Percentiles rank a stretch among this genome's conserved stretches.
Evolutionary conservation across 768 basidiomycete species (phyloP).

Genomic region (Phaffia australis): DNA sequence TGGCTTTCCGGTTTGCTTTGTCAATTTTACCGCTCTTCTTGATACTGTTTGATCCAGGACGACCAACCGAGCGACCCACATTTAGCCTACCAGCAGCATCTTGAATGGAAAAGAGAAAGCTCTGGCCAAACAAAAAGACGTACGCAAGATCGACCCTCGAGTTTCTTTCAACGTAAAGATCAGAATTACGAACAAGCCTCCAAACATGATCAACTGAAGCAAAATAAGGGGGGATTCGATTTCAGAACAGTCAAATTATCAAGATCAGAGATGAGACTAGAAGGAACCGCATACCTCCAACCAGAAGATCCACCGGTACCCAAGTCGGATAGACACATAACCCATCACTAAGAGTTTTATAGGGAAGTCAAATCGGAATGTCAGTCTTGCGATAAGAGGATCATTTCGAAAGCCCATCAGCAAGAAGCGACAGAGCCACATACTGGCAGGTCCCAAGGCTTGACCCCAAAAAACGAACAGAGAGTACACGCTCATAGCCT

Average conservation of each 20-base stretch:
- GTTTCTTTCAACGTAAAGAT: slow-evolving; percentile 33
- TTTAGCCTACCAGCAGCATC: no score
- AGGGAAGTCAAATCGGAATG: no score
- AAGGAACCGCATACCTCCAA: slow-evolving; percentile 25
- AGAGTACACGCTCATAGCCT: slow-evolving; percentile 33
- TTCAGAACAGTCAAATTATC: not conserved
- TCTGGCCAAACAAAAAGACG: no score
- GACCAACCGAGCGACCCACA: no score
- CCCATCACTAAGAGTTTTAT: slow-evolving; percentile 16
- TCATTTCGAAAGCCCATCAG: slow-evolving; percentile 23
- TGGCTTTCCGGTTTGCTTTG: slow-evolving; percentile 31
- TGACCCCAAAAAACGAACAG: slow-evolving; percentile 31
- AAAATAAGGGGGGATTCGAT: not conserved
- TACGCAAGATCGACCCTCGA: slow-evolving; percentile 31
- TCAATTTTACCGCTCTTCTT: slow-evolving; percentile 29
- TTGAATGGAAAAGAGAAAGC: no score
- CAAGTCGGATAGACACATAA: slow-evolving; percentile 30
- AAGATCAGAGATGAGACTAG: not conserved
- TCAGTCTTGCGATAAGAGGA: slow-evolving; percentile 20
- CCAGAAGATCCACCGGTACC: slow-evolving; percentile 34
- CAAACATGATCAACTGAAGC: slow-evolving; percentile 31
- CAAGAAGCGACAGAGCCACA: not conserved
- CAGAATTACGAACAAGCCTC: slow-evolving; percentile 28
- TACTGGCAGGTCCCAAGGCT: slow-evolving; percentile 23
- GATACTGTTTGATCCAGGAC: no score